Conservation (phyloP, 805 yeast genomes). For the Pichia scutulata region DNA sequence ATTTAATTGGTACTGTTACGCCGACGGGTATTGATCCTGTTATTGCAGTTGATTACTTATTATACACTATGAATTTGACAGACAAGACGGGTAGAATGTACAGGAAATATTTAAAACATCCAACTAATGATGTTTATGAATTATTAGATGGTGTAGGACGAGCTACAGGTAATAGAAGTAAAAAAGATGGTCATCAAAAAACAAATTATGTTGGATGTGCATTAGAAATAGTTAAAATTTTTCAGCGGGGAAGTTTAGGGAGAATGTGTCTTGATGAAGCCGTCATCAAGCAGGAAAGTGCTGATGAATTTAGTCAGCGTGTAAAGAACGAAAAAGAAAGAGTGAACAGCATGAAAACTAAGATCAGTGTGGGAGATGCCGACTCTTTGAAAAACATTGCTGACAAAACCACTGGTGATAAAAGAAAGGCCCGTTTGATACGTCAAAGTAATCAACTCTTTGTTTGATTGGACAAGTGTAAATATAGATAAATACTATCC, state of each 20-base stretch:
- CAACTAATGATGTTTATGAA: slow-evolving; percentile 65
- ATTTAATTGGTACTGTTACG: slow-evolving; percentile 70
- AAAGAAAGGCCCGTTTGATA: background rate
- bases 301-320: slow-evolving; percentile 8
- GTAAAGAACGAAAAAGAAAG: slow-evolving; percentile 13
- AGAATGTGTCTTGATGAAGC: slow-evolving; percentile 25
- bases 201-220: slow-evolving; percentile 58
- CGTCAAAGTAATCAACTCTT: slow-evolving; percentile 4
- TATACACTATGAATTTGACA: slow-evolving; percentile 64
- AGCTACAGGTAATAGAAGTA: slow-evolving; percentile 24
- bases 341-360: slow-evolving; percentile 5
- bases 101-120: slow-evolving; percentile 40
- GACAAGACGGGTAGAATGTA: slow-evolving; percentile 40
- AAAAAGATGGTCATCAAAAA: slow-evolving; percentile 23
- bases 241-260: slow-evolving; percentile 49
- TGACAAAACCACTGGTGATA: background rate
- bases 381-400: background rate
- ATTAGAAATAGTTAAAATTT: slow-evolving; percentile 49
- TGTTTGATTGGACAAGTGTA: background rate
- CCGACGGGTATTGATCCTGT: slow-evolving; percentile 60
- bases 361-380: background rate
- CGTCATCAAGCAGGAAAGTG: slow-evolving; percentile 1
- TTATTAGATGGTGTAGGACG: slow-evolving; percentile 44
- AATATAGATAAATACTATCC: background rate
- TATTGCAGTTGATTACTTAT: slow-evolving; percentile 76